phyloP scores from a whole-genome alignment of 2,329 filamentous ascomycete genomes.

The Aspergillus sp. region DNA sequence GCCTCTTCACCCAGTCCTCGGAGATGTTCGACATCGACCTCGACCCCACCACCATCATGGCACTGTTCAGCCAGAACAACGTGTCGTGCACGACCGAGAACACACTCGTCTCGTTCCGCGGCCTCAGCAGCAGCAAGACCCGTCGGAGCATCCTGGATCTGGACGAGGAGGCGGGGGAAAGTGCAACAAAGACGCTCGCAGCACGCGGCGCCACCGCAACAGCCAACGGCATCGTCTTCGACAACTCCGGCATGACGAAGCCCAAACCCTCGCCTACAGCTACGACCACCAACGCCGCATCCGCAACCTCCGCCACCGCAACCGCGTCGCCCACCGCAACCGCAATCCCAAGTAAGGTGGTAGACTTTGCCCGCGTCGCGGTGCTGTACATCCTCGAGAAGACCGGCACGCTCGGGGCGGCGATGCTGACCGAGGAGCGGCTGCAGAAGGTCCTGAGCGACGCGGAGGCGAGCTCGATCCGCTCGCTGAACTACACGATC shows the following conservation, averaged over 20 bases:
- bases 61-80: constrained; percentile 71
- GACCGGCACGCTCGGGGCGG: constrained; percentile 29
- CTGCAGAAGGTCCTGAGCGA: constrained; percentile 32
- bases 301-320: constrained; percentile 16
- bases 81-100: constrained; percentile 85
- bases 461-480: background rate
- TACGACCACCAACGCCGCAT: constrained; percentile 23
- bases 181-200: constrained; percentile 14
- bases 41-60: constrained; percentile 66
- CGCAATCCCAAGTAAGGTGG: constrained; percentile 5
- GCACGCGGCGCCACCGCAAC: constrained; percentile 29
- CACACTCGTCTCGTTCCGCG: constrained; percentile 80
- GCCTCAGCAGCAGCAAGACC: constrained; percentile 35
- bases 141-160: constrained; percentile 20
- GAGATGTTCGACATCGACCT: constrained; percentile 75
- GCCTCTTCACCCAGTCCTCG: constrained; percentile 65
- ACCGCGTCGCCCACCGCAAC: constrained; percentile 14
- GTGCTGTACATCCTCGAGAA: constrained; percentile 43
- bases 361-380: constrained; percentile 37
- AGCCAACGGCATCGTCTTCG: constrained; percentile 39
- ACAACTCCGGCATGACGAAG: constrained; percentile 14
- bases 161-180: background rate
- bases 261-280: constrained; percentile 17
- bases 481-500: constrained; percentile 18
- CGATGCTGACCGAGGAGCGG: constrained; percentile 27